Evolutionary conservation across 164 flowering plant species (phyloP), one percentile per base, ranked within the genome.

Genomic region (Cinnamomum chago): DNA sequence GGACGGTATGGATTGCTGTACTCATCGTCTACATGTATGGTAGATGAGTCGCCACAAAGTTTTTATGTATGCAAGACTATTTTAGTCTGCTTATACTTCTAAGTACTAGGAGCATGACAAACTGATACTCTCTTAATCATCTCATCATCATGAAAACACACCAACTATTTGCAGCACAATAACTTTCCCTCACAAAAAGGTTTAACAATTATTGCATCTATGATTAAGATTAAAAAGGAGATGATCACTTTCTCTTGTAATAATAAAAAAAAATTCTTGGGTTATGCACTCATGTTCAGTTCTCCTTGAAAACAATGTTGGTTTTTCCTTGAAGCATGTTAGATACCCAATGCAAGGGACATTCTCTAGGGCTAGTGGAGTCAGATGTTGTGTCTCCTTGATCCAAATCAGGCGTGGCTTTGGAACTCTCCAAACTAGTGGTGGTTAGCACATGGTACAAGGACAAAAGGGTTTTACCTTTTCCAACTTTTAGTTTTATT

Each of bases 331-430:
- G 80, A 62, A 60, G 47, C 64, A 50, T 68, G 76, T 82, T 70
- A 52, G 77, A 50, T 62, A 79, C 72, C 78, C 90, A 85, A 87
- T 79, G 86, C 76, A 80, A 83, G 78, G 82, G 86, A 92, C 92
- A 90, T 89, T 92, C 94, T 79, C 89, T 83, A 76, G 76, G 80
- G 81, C 72, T 47, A 64, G 85, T 65, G 87, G 83, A 79, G 84
- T 78, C 85, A 85, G 88, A 84, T 84, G 88, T 81, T 78, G 74
- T 89, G 95, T 88, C 94, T 85, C 93, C 93, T 82, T 88, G 85
- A 84, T 86, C 85, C 91, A 86, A 89, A 80, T 92, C 94, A 87
- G 79, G 98, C 98, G 93, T 91, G 98, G 91, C 75, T 89, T 91
- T 81, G 92, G 82, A 82, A 82, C 67, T 70, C 87, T 76, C 85